Base-by-base conservation (phyloP, 1,284 basidiomycete species). In the Apiotrichum veenhuisii region DNA sequence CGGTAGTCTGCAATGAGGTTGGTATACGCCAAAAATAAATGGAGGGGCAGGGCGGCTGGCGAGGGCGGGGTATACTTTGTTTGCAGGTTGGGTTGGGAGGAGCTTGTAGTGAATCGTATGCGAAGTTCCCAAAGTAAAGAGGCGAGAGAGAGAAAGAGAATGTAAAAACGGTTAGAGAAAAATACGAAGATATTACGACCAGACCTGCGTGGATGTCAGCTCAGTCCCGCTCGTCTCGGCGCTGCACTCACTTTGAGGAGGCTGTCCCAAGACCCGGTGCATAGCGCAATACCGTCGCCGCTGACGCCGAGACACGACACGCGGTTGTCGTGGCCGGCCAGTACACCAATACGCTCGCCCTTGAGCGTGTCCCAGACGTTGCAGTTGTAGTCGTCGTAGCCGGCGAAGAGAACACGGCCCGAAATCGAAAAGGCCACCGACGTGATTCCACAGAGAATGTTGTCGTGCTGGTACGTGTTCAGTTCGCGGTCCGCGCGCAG, bases 291-390 rank as follows among this genome's bases (percentile, higher is more conserved):
- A 47, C 95, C 95, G 72, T 98, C 94, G 40, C 87, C 85, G 69
- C 89, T 92, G 65, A 98, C 93, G 57, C 96, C 95, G 70, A 98
- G 80, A 81, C 94, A 98, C 70, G 88, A 91, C 64, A 98, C 93
- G 62, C 95, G 83, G 81, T 98, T 98, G 82, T 98, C 95, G 75
- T 98, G 96, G 15, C 94, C 95, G 36, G 92, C 90, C 59, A 99
- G 80, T 38, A 98, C 93, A 59, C 95, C 95, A 34, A 98, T 92
- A 56, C 95, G 87, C 78, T 98, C 95, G 56, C 93, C 95, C 79
- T 95, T 96, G 72, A 98, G 83, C 42, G 94, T 97, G 74, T 99
- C 95, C 95, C 95, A 98, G 47, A 98, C 95, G 73, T 98, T 98
- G 82, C 90, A 93, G 66, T 95, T 98, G 89, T 95, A 97, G 77